Base-by-base conservation (phyloP, 2,329 filamentous ascomycete genomes). In the Colletotrichum coccodes region DNA sequence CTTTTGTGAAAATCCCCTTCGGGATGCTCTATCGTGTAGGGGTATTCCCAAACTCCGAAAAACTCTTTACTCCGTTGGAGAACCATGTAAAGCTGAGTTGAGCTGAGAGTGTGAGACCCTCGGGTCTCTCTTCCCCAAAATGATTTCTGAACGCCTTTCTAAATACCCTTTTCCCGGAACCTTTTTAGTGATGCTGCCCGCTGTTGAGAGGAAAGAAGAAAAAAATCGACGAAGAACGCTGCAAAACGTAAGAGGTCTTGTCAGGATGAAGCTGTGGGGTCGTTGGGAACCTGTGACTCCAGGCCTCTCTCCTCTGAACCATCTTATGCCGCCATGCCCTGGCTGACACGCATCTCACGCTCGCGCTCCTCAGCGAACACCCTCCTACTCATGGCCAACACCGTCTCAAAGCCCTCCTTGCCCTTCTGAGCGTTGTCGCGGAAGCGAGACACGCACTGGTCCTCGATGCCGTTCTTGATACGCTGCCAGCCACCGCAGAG, bases 401-500 rank as follows among this genome's bases (percentile, higher is more conserved):
- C 96, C 71, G 92, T 90, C 84, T 99, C 96, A 78, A 99, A 99
- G 2, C 96, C 96, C 81, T 98, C 95, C 72, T 92, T 91, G 72
- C 96, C 96, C 82, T 94, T 95, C 73, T 87, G 86, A 28, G 96
- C 95, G 77, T 99, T 99, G 81, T 99, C 94, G 73, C 90, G 89
- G 84, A 99, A 99, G 62, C 94, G 86, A 72, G 92, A 92, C 50
- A 98, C 92, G 47, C 94, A 92, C 60, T 93, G 91, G 75, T 98
- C 94, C 84, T 99, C 96, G 75, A 99, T 97, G 79, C 91, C 94
- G 82, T 96, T 97, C 86, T 94, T 96, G 79, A 98, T 94, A 78
- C 94, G 94, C 83, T 98, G 94, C 95, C 96, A 99, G 71, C 96
- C 96, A 73, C 96, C 95, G 80, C 94, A 97, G 11, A 98, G 85